Conservation (phyloP, 768 basidiomycete genomes). For the Trametes sanguinea region DNA sequence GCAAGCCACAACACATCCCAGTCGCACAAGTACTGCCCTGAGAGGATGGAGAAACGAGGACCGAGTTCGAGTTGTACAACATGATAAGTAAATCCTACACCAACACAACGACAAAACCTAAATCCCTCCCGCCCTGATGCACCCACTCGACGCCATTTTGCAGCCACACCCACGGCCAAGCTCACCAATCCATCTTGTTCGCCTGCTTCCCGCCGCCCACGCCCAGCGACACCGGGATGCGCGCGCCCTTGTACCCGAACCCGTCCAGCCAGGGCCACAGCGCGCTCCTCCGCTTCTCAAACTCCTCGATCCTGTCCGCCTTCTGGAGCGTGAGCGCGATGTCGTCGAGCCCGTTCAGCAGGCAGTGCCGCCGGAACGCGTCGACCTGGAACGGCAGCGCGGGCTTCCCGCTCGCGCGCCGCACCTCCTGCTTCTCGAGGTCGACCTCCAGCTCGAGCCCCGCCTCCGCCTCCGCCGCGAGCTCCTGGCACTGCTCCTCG, state of each 20-base stretch:
- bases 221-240: slow-evolving; percentile 56
- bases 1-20: too few species aligned
- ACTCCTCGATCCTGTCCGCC: slow-evolving; percentile 66
- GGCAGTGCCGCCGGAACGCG: slow-evolving; percentile 88
- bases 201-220: slow-evolving; percentile 31
- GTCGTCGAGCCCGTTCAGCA: slow-evolving; percentile 95
- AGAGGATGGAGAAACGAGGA: too few species aligned
- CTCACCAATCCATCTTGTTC: slow-evolving; percentile 75
- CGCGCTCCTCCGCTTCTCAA: slow-evolving; percentile 77
- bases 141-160: too few species aligned
- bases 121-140: too few species aligned
- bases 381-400: slow-evolving; percentile 81
- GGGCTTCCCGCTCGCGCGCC: slow-evolving; percentile 65
- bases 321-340: slow-evolving; percentile 92
- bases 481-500: slow-evolving; percentile 46
- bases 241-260: slow-evolving; percentile 82
- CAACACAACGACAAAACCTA: background rate
- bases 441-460: slow-evolving; percentile 59
- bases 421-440: slow-evolving; percentile 58
- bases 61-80: too few species aligned
- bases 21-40: too few species aligned
- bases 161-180: too few species aligned
- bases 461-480: slow-evolving; percentile 53
- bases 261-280: slow-evolving; percentile 97
- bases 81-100: background rate